Evolutionary conservation across 495 filamentous ascomycete genomes (phyloP).

Genomic region (Lepidopterella palustris): DNA sequence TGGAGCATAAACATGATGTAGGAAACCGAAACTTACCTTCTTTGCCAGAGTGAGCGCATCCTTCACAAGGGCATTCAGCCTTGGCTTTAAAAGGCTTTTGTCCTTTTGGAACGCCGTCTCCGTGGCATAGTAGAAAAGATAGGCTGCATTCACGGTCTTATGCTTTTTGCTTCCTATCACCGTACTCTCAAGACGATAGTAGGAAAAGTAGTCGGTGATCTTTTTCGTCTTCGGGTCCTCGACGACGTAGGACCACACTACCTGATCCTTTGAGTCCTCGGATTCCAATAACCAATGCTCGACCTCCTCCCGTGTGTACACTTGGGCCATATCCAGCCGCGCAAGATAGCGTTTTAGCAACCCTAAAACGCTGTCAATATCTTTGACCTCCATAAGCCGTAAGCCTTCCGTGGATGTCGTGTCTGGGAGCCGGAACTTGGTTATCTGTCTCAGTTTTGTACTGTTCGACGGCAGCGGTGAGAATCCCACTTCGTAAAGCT

Average conservation of each 20-base stretch:
- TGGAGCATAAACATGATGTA: neutral
- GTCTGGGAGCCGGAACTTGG: conserved; percentile 70
- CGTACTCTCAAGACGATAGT: conserved; percentile 88
- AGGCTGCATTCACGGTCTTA: conserved; percentile 72
- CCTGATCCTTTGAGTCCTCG: conserved; percentile 58
- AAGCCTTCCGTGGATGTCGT: conserved; percentile 64
- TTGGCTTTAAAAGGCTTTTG: conserved; percentile 52
- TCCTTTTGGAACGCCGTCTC: conserved; percentile 65
- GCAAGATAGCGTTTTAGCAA: conserved; percentile 72
- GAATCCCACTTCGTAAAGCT: conserved; percentile 90
- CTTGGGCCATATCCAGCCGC: conserved; percentile 76
- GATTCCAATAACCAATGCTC: conserved; percentile 82
- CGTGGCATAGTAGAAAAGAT: conserved; percentile 92
- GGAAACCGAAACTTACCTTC: conserved; percentile 41
- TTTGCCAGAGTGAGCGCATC: conserved; percentile 88
- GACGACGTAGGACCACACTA: conserved; percentile 87
- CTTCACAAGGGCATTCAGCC: conserved; percentile 69
- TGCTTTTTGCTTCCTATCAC: conserved; percentile 77
- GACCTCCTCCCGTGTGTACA: conserved; percentile 70
- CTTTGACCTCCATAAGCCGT: conserved; percentile 72
- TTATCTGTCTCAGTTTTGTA: conserved; percentile 72
- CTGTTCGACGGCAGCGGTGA: conserved; percentile 72
- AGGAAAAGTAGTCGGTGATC: conserved; percentile 94
- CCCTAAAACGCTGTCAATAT: conserved; percentile 67
- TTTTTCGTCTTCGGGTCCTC: conserved; percentile 67